These are phyloP conservation scores for Phaseolus coccineus DNA, from an alignment of 331 rosid species.

Conservation along the genomic window DNA sequence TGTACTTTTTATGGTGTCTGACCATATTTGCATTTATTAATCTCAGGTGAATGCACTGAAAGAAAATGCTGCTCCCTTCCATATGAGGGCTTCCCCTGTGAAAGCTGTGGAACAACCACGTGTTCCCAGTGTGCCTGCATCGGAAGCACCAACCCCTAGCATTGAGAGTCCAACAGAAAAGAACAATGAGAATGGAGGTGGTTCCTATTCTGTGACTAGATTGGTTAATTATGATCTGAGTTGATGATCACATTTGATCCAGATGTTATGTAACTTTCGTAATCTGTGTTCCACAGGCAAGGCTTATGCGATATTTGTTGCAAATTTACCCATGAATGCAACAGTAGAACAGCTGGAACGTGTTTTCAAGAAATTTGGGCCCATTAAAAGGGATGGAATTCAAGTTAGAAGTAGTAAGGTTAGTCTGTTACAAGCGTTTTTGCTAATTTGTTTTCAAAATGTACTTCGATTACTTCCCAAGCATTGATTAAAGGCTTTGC, in stretches of 20 bases:
- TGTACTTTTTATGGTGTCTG: background rate
- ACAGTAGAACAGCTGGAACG: slow-evolving; percentile 75
- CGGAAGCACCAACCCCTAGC: slow-evolving; percentile 55
- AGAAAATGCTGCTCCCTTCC: slow-evolving; percentile 71
- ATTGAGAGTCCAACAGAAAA: slow-evolving; percentile 52
- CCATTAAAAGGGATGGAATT: slow-evolving; percentile 74
- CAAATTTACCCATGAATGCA: slow-evolving; percentile 81
- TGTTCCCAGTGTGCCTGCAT: slow-evolving; percentile 37
- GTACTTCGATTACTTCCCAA: background rate
- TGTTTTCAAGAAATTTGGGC: slow-evolving; percentile 70
- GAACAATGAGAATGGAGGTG: slow-evolving; percentile 65
- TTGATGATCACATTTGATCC: background rate
- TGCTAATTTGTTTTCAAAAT: background rate
- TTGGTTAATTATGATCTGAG: background rate
- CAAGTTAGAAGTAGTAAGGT: slow-evolving; percentile 93
- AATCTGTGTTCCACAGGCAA: slow-evolving; percentile 56
- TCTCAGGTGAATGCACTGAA: slow-evolving; percentile 74
- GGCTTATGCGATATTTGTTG: slow-evolving; percentile 80
- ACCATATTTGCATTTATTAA: slow-evolving; percentile 3
- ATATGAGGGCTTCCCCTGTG: slow-evolving; percentile 58
- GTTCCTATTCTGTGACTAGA: background rate
- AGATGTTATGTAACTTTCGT: background rate
- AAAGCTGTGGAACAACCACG: slow-evolving; percentile 58
- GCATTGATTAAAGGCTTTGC: background rate
- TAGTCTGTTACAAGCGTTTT: background rate